Conservation (phyloP, 140 eudicot species). For the Eryngium alpinum region DNA sequence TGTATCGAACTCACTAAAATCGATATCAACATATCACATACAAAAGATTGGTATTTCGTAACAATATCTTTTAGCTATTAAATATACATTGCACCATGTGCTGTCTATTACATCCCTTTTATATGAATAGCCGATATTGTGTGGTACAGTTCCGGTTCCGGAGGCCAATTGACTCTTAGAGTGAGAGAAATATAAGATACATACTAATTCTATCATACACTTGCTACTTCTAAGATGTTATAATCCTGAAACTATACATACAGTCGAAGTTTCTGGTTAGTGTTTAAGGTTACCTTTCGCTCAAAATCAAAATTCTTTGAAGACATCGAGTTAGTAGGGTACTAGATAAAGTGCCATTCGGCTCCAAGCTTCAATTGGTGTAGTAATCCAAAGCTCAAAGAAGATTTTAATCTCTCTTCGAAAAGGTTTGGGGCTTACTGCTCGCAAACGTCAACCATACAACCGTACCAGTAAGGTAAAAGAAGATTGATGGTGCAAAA, state of each 20-base stretch:
- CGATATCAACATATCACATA: too few species aligned
- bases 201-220: slow-evolving; percentile 15
- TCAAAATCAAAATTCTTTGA: slow-evolving; percentile 36
- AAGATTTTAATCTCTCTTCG: slow-evolving; percentile 39
- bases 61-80: neutral
- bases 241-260: slow-evolving; percentile 36
- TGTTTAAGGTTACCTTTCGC: slow-evolving; percentile 36
- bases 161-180: slow-evolving; percentile 2
- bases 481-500: slow-evolving; percentile 92
- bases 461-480: slow-evolving; percentile 90
- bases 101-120: slow-evolving; percentile 1
- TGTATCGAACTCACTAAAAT: too few species aligned
- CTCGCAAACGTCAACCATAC: slow-evolving; percentile 89
- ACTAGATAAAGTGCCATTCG: slow-evolving; percentile 11
- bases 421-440: slow-evolving; percentile 85
- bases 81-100: slow-evolving; percentile 8
- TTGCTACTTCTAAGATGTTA: slow-evolving; percentile 17
- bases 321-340: slow-evolving; percentile 37
- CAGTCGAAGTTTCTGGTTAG: slow-evolving; percentile 31
- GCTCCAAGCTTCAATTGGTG: neutral
- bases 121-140: neutral
- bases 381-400: neutral
- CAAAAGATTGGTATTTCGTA: neutral
- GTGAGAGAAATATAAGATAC: slow-evolving; percentile 17
- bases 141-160: neutral